A percentile compares a stretch with the other conserved stretches of the same genome.
These are phyloP conservation scores for Cerioporus squamosus DNA, from an alignment of 1,284 basidiomycete genomes.

Conservation along the genomic window DNA sequence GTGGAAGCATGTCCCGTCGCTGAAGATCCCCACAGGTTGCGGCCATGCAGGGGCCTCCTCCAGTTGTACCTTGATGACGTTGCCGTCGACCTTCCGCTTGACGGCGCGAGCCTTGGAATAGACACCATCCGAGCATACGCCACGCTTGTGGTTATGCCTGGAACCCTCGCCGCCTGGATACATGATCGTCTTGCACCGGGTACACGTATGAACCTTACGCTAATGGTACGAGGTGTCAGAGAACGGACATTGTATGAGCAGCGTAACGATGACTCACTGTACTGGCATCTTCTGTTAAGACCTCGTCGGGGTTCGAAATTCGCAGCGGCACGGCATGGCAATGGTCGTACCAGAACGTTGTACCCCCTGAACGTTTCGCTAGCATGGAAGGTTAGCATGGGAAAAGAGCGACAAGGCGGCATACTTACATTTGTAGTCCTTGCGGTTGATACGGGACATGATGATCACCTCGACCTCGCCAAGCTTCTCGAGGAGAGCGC, in stretches of 20 bases:
- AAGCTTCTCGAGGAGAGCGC: conserved; percentile 14
- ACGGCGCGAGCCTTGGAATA: background rate
- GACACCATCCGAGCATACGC: conserved; percentile 1
- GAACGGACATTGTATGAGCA: background rate
- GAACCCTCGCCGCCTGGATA: conserved; percentile 4
- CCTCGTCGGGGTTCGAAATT: too few relatives aligned
- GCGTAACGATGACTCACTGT: too few relatives aligned
- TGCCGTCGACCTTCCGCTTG: background rate
- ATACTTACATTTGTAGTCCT: too few relatives aligned
- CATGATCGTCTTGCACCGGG: conserved; percentile 11
- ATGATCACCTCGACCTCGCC: conserved; percentile 3
- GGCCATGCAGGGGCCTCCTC: conserved; percentile 5
- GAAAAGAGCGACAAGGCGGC: too few relatives aligned
- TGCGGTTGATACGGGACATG: background rate
- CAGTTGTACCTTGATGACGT: background rate
- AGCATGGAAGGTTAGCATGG: too few relatives aligned
- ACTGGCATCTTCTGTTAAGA: too few relatives aligned
- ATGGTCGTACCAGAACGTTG: too few relatives aligned
- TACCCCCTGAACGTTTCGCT: too few relatives aligned
- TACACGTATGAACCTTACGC: conserved; percentile 7
- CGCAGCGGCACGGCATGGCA: too few relatives aligned
- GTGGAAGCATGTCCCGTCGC: background rate
- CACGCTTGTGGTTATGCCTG: background rate
- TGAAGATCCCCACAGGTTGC: conserved; percentile 1
- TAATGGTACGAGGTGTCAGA: background rate